phyloP scores from a whole-genome alignment of 805 yeast species.

The Candida ortonii region DNA sequence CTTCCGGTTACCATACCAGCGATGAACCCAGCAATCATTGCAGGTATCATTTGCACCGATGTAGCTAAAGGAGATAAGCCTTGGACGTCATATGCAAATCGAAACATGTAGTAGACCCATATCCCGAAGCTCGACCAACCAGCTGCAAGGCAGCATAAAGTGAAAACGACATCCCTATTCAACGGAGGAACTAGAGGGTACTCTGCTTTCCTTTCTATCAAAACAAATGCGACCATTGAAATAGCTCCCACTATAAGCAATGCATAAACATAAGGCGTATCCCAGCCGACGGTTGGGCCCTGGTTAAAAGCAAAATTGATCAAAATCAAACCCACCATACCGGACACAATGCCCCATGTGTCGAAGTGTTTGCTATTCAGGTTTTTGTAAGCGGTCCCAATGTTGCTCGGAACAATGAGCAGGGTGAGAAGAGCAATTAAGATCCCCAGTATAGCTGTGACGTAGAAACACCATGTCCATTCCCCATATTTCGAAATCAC shows the following conservation, averaged over 20 bases:
- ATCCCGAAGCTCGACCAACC: conserved; percentile 83
- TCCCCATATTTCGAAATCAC: conserved; percentile 42
- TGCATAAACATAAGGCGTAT: conserved; percentile 51
- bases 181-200: conserved; percentile 39
- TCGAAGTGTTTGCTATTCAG: conserved; percentile 36
- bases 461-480: conserved; percentile 65
- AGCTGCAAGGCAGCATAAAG: conserved; percentile 48
- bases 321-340: conserved; percentile 57
- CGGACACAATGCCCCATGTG: conserved; percentile 52
- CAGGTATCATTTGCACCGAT: conserved; percentile 44
- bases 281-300: conserved; percentile 74
- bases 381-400: conserved; percentile 15
- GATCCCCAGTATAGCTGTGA: conserved; percentile 40
- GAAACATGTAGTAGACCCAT: conserved; percentile 64
- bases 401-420: conserved; percentile 38
- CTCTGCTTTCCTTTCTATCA: conserved; percentile 40
- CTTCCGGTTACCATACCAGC: conserved; percentile 55
- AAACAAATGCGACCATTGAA: conserved; percentile 43
- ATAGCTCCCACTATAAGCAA: conserved; percentile 50
- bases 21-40: conserved; percentile 48
- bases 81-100: conserved; percentile 49
- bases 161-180: conserved; percentile 43
- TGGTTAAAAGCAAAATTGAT: conserved; percentile 73
- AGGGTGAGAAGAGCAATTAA: conserved; percentile 32
- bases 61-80: conserved; percentile 44